Conservation (phyloP, 1,139 yeast genomes). For the Lodderomyces orthopsilosis region DNA sequence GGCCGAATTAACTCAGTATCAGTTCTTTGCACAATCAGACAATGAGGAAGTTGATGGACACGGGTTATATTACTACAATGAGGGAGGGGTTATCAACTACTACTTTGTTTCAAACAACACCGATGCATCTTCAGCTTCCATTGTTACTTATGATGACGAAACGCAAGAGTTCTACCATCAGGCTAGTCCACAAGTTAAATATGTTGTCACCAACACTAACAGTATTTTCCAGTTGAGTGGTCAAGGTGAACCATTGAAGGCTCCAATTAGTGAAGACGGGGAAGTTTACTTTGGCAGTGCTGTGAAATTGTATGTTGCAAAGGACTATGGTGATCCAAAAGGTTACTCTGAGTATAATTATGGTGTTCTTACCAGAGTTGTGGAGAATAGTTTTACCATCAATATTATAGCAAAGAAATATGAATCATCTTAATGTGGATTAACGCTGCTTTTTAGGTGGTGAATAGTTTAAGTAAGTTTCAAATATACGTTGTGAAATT, state of each 20-base stretch:
- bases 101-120: conserved; percentile 23
- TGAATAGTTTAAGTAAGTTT: too few species aligned
- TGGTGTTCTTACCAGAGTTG: conserved; percentile 20
- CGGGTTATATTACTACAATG: conserved; percentile 38
- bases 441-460: too few species aligned
- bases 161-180: conserved; percentile 3
- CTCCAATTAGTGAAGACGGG: conserved; percentile 20
- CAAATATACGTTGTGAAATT: too few species aligned
- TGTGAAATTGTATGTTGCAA: conserved; percentile 35
- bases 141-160: conserved; percentile 41
- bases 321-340: conserved; percentile 43
- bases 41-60: conserved; percentile 21
- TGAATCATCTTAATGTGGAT: background rate
- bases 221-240: conserved; percentile 15
- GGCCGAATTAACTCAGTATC: conserved; percentile 17
- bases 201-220: background rate
- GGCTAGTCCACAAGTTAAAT: background rate
- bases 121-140: conserved; percentile 7
- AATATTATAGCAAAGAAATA: conserved; percentile 15
- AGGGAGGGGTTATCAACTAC: conserved; percentile 56
- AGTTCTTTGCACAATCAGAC: conserved; percentile 22
- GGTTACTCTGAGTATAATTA: conserved; percentile 27
- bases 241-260: conserved; percentile 11
- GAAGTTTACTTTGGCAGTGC: conserved; percentile 29
- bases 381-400: conserved; percentile 20